Base-by-base conservation (phyloP, 176 grass and related monocot species). In the Carex littledalei region DNA sequence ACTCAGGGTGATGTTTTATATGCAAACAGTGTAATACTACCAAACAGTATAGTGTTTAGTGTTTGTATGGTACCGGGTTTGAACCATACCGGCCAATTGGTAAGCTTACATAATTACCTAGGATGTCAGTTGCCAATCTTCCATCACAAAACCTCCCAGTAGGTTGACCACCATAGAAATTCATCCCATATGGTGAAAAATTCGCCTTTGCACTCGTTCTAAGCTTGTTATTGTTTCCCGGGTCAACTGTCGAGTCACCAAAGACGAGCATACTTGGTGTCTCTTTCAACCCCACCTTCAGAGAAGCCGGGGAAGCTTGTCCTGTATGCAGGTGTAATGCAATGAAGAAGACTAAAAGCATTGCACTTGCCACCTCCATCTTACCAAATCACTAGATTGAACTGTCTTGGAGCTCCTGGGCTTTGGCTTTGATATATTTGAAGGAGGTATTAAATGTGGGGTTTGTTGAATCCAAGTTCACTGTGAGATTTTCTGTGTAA, bases 171-270 rank as follows among this genome's bases (percentile, higher is more conserved):
- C 81, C 60, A 24, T 67, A 43, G 56, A 91, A 93, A 32, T 78
- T 64, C 5, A n/a, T 63, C 3, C 91, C 89, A 2, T 89, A 91
- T 0, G 91, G 86, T 85, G 70, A 55, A 86, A 92, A 94, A 32
- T 94, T 87, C 0, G 93, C 93, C 84, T 91, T 94, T 6, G 84
- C 86, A 78, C 66, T 54, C 1, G 91, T 93, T 82, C 79, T 57
- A 69, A 93, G 66, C 52, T 37, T 34, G 81, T 93, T 93, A 84
- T 94, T 93, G 82, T 94, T 94, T 1, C 93, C 93, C 2, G 93
- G 88, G 56, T 94, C 93, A 4, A 94, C 90, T 0, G 93, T 94
- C 0, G 93, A 94, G 82, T 94, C 93, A 9, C 90, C 93, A 5
- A 94, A 88, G 2, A 89, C 53, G 12, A 94, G 93, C 13, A 94